Evolutionary conservation across 176 grass and related monocot species (phyloP).

Genomic region (Oryza australiensis): DNA sequence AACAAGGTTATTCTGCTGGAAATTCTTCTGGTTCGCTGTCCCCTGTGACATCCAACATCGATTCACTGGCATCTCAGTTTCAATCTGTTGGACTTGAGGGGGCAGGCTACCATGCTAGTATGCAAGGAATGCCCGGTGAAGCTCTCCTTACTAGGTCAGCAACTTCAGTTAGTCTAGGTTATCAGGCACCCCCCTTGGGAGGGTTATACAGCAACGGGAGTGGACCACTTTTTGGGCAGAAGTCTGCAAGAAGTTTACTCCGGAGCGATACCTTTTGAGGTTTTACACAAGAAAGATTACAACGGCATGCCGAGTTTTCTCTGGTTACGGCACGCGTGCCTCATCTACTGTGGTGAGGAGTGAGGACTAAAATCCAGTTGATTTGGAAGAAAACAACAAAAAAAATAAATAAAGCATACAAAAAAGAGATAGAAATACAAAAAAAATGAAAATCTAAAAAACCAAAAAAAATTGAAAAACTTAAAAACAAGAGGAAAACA

Average conservation of each 20-base stretch:
- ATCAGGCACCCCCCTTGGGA: constrained; percentile 41
- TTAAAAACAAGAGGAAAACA: constrained; percentile 7
- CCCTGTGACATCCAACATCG: constrained; percentile 49
- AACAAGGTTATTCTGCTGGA: constrained; percentile 36
- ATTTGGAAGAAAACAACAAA: background rate
- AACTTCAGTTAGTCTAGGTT: constrained; percentile 55
- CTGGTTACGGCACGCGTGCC: constrained; percentile 29
- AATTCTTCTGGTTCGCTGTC: constrained; percentile 33
- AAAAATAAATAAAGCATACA: constrained; percentile 24
- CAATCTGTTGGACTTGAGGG: constrained; percentile 64
- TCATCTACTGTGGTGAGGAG: background rate
- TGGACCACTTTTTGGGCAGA: constrained; percentile 45
- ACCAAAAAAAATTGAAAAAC: background rate
- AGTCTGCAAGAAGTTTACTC: constrained; percentile 52
- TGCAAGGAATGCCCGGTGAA: constrained; percentile 43
- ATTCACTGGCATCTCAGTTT: constrained; percentile 47
- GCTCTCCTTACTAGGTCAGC: constrained; percentile 60
- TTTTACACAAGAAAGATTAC: constrained; percentile 26
- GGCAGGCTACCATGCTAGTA: constrained; percentile 40
- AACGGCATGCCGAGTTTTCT: constrained; percentile 45
- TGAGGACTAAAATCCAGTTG: constrained; percentile 27
- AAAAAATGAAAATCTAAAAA: background rate
- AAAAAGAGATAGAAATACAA: constrained; percentile 27
- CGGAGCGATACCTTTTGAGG: constrained; percentile 64
- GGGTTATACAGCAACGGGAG: constrained; percentile 29